Percentiles rank a stretch among this genome's conserved stretches.
These are phyloP conservation scores for Phaeotremella fagi DNA, from an alignment of 768 basidiomycete species.

Conservation along the genomic window DNA sequence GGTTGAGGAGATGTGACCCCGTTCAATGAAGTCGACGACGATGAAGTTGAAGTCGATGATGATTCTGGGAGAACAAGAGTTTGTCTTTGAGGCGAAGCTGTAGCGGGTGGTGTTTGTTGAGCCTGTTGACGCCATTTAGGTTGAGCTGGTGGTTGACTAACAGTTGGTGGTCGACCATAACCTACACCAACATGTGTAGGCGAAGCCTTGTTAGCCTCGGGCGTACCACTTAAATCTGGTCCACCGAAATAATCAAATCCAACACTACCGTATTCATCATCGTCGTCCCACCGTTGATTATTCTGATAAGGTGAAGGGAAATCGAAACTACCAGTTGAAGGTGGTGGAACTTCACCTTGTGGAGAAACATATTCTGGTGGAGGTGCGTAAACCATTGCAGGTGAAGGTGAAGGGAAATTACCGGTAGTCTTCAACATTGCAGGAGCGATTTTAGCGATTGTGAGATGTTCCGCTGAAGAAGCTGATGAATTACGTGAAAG, in stretches of 20 bases:
- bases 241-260: constrained; percentile 62
- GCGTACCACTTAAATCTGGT: constrained; percentile 56
- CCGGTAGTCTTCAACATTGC: constrained; percentile 76
- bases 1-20: constrained; percentile 21
- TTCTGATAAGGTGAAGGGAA: constrained; percentile 42
- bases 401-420: constrained; percentile 40
- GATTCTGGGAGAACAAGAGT: constrained; percentile 35
- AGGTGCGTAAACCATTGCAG: constrained; percentile 47
- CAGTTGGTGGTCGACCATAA: constrained; percentile 20
- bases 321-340: constrained; percentile 32
- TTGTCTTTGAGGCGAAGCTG: constrained; percentile 11
- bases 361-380: constrained; percentile 40
- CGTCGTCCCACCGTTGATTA: constrained; percentile 47
- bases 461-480: constrained; percentile 56
- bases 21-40: constrained; percentile 16
- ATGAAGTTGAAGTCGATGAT: constrained; percentile 47
- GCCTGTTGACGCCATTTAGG: constrained; percentile 30
- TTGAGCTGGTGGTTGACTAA: constrained; percentile 31
- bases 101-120: constrained; percentile 1
- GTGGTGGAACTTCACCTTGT: constrained; percentile 23
- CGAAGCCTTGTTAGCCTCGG: constrained; percentile 45
- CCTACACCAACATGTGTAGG: constrained; percentile 41
- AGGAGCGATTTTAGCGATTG: constrained; percentile 68
- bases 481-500: constrained; percentile 35
- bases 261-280: constrained; percentile 49